A percentile compares a stretch with the other conserved stretches of the same genome.
phyloP scores from a whole-genome alignment of 1,284 basidiomycete genomes.

The Papiliotrema fonsecae region DNA sequence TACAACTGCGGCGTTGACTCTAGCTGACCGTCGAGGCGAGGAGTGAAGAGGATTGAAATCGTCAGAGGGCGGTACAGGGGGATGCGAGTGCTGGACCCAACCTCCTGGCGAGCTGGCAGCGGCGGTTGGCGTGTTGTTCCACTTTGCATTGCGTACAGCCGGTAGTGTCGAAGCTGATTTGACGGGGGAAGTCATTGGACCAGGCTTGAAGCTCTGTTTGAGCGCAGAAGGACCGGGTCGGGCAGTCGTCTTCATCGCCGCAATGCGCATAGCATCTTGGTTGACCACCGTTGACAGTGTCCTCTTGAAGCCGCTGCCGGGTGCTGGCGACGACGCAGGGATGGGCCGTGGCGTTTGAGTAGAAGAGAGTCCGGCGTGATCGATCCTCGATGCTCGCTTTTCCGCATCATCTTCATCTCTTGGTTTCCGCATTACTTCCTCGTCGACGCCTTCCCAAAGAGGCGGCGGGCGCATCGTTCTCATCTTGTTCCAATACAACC shows the following conservation, averaged over 20 bases:
- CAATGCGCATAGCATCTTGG: conserved; percentile 37
- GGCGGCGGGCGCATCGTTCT: conserved; percentile 38
- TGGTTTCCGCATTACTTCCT: conserved; percentile 17
- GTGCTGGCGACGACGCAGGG: conserved; percentile 4
- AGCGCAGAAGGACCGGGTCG: conserved; percentile 9
- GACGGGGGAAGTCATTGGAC: conserved; percentile 30
- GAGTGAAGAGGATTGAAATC: conserved; percentile 17
- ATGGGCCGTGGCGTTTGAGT: conserved; percentile 5
- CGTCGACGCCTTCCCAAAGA: conserved; percentile 37
- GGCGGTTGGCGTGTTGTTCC: conserved; percentile 7
- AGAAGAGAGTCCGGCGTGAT: conserved; percentile 1
- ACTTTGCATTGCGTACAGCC: conserved; percentile 15
- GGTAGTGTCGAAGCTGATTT: conserved; percentile 4
- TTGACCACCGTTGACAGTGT: conserved; percentile 39
- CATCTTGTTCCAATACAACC: conserved; percentile 45
- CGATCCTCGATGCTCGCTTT: conserved; percentile 11
- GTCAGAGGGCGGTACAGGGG: conserved; percentile 6
- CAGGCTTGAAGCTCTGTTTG: conserved; percentile 14
- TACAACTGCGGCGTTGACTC: not conserved
- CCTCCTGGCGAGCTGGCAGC: conserved; percentile 30
- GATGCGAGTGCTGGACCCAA: conserved; percentile 12
- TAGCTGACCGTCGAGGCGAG: not conserved
- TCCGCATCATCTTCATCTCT: conserved; percentile 8
- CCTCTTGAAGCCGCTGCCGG: conserved; percentile 28
- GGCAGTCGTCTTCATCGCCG: conserved; percentile 7